Conservation (phyloP, 768 basidiomycete species). For the Lyophyllum decastes region DNA sequence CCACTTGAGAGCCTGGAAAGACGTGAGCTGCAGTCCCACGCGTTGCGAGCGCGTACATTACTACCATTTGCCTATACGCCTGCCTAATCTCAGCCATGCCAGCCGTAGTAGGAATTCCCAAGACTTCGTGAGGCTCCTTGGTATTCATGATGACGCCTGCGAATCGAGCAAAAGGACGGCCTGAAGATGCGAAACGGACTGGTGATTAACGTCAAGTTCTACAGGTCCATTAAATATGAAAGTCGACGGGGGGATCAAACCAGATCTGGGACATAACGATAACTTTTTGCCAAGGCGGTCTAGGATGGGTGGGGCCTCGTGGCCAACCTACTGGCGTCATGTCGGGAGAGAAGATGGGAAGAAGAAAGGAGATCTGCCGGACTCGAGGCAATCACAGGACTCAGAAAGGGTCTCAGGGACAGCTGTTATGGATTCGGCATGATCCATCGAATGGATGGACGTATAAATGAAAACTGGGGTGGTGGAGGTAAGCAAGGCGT, state of each 20-base stretch:
- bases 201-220: not conserved
- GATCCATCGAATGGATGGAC: not conserved
- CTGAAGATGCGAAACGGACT: not conserved
- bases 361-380: constrained; percentile 14
- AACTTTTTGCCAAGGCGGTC: constrained; percentile 11
- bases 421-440: not conserved
- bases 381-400: constrained; percentile 1
- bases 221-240: constrained; percentile 10
- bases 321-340: constrained; percentile 7
- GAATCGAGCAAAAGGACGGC: not conserved
- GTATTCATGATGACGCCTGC: constrained; percentile 30
- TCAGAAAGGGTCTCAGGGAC: constrained; percentile 8
- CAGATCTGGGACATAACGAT: constrained; percentile 8
- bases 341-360: constrained; percentile 13
- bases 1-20: constrained; percentile 57
- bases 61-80: constrained; percentile 65
- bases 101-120: constrained; percentile 48
- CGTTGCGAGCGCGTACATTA: constrained; percentile 21
- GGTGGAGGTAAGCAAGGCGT: not conserved
- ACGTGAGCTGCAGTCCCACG: constrained; percentile 17
- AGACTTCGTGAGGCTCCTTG: constrained; percentile 39
- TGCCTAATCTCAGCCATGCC: constrained; percentile 40
- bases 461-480: not conserved
- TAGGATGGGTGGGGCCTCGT: constrained; percentile 17
- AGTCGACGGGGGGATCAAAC: constrained; percentile 6